Conservation (phyloP, 805 yeast species). For the Candida saitoana region DNA sequence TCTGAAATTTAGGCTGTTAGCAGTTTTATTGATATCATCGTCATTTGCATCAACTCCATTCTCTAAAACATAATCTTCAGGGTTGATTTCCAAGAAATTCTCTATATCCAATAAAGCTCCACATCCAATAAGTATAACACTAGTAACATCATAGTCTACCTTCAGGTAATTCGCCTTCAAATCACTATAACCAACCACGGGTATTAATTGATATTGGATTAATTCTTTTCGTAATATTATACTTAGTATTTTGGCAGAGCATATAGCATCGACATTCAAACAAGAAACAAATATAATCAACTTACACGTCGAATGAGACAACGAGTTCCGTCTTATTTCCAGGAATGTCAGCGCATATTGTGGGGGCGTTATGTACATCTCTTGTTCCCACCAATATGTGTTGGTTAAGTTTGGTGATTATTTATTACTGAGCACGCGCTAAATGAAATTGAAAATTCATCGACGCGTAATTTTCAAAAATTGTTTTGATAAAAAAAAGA, state of each 20-base stretch:
- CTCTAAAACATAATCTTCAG: conserved; percentile 45
- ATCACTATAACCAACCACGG: conserved; percentile 89
- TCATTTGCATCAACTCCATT: conserved; percentile 20
- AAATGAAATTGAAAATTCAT: too few relatives aligned
- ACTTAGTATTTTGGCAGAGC: conserved; percentile 78
- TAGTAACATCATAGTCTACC: conserved; percentile 71
- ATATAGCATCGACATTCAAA: conserved; percentile 84
- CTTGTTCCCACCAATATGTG: conserved; percentile 2
- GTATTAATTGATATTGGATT: conserved; percentile 82
- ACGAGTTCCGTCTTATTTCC: conserved; percentile 63
- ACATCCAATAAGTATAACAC: conserved; percentile 81
- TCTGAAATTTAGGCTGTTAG: conserved; percentile 21
- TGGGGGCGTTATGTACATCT: conserved; percentile 72
- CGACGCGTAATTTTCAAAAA: conserved; percentile 18
- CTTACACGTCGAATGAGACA: conserved; percentile 90
- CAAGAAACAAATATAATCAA: conserved; percentile 86
- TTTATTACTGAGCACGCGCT: background rate
- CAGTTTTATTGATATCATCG: conserved; percentile 18
- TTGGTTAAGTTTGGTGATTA: background rate
- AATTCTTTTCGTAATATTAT: conserved; percentile 70
- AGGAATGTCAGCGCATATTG: conserved; percentile 66
- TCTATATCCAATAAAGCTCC: conserved; percentile 91
- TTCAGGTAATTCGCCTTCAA: conserved; percentile 57
- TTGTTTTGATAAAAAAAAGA: conserved; percentile 46
- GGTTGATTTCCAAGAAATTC: conserved; percentile 61